These are phyloP conservation scores for Trichopus zeylanicus DNA, from an alignment of 116 monocot species.

Conservation along the genomic window DNA sequence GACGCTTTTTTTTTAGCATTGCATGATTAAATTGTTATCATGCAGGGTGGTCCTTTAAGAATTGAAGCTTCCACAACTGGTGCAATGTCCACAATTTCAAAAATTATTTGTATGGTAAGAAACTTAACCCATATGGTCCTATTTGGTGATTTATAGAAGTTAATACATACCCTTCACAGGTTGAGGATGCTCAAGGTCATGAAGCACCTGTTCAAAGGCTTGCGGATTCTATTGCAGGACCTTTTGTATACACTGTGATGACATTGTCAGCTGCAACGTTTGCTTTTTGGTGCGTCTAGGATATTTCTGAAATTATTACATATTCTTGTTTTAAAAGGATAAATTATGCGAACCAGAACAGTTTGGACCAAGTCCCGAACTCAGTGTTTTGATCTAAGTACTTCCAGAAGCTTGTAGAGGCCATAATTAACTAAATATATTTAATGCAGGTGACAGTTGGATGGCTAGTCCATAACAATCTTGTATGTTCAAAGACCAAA, in stretches of 20 bases:
- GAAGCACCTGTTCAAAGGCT: constrained; percentile 97
- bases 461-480: background rate
- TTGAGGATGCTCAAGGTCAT: constrained; percentile 92
- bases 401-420: no score
- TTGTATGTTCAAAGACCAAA: background rate
- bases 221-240: constrained; percentile 95
- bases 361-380: no score
- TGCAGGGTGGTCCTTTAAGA: constrained; percentile 87
- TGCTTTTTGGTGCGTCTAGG: constrained; percentile 92
- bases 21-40: constrained; percentile 8
- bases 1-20: no score
- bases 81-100: constrained; percentile 84
- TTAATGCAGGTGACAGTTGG: background rate
- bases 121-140: no score
- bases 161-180: constrained; percentile 31
- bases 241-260: constrained; percentile 97
- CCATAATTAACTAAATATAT: no score
- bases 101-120: constrained; percentile 89
- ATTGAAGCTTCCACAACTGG: constrained; percentile 91
- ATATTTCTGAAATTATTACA: background rate
- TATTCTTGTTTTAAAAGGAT: background rate
- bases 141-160: no score
- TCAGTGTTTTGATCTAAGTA: no score
- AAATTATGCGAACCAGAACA: background rate
- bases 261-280: constrained; percentile 80